A percentile compares a stretch with the other conserved stretches of the same genome.
Evolutionary conservation across 805 yeast species (phyloP).

Genomic region (Candida insectalens): DNA sequence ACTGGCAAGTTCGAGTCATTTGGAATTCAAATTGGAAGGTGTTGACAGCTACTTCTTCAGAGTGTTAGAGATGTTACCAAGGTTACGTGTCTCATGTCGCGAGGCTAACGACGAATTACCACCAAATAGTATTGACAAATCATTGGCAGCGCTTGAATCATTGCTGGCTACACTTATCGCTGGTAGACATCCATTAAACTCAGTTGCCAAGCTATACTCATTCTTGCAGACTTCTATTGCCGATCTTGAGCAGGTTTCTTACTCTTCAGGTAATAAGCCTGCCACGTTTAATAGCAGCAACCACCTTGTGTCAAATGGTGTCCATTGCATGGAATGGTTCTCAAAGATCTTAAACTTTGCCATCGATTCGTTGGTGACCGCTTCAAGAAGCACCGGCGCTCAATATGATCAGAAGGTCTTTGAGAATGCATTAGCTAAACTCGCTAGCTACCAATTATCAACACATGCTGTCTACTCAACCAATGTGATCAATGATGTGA

Average conservation of each 20-base stretch:
- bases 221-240: conserved; percentile 5
- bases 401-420: conserved; percentile 10
- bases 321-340: too few relatives aligned
- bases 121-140: conserved; percentile 60
- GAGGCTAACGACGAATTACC: conserved; percentile 68
- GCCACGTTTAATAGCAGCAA: conserved; percentile 1
- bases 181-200: conserved; percentile 36
- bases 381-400: conserved; percentile 4
- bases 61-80: conserved; percentile 70
- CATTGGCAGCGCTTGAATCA: conserved; percentile 69
- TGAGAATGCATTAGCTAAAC: conserved; percentile 16
- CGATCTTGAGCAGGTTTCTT: conserved; percentile 4
- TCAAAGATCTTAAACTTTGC: conserved; percentile 31
- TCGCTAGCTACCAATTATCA: conserved; percentile 7
- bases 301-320: too few relatives aligned
- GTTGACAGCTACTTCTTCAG: conserved; percentile 53
- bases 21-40: conserved; percentile 27
- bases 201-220: conserved; percentile 15
- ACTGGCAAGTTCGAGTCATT: conserved; percentile 42
- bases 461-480: conserved; percentile 8
- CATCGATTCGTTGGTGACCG: conserved; percentile 8
- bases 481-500: conserved; percentile 9
- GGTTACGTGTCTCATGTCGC: conserved; percentile 57
- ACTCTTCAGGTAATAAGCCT: not conserved
- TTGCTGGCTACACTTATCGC: conserved; percentile 48